Percentiles rank a stretch among this genome's conserved stretches.
Evolutionary conservation across 805 yeast genomes (phyloP).

Genomic region (Naumovozyma baii): DNA sequence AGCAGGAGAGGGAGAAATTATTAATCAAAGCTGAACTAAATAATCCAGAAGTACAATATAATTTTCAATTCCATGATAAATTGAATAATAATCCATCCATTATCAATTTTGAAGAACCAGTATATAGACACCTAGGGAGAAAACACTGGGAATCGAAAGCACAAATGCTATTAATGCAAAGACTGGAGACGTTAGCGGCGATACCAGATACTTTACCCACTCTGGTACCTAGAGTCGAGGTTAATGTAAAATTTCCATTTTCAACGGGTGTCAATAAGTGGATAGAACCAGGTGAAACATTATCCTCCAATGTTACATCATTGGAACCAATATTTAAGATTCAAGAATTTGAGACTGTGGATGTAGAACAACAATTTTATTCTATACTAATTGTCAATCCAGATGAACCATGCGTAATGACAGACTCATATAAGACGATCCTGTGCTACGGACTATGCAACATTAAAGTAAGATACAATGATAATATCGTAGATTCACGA

Average conservation of each 20-base stretch:
- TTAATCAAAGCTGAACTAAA: constrained; percentile 53
- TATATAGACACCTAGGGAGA: constrained; percentile 61
- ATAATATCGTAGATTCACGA: constrained; percentile 41
- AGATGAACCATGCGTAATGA: constrained; percentile 70
- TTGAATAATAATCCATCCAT: constrained; percentile 33
- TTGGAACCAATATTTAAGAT: constrained; percentile 71
- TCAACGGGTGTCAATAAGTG: constrained; percentile 52
- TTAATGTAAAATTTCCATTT: constrained; percentile 66
- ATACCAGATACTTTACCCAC: constrained; percentile 95
- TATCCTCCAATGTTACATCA: constrained; percentile 65
- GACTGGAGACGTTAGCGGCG: constrained; percentile 73
- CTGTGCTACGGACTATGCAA: constrained; percentile 72
- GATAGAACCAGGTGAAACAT: constrained; percentile 68
- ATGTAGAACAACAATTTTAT: constrained; percentile 43
- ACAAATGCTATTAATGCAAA: constrained; percentile 78
- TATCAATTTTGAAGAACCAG: constrained; percentile 64
- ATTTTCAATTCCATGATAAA: constrained; percentile 39
- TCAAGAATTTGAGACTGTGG: constrained; percentile 53
- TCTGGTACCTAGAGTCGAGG: constrained; percentile 67
- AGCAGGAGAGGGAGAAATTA: constrained; percentile 26
- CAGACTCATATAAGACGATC: constrained; percentile 59
- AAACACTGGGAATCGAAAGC: constrained; percentile 64
- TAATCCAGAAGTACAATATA: constrained; percentile 81
- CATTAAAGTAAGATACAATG: constrained; percentile 46
- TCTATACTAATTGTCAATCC: constrained; percentile 82